Evolutionary conservation across 164 flowering plant genomes (phyloP).

Genomic region (Nymphaea colorata): DNA sequence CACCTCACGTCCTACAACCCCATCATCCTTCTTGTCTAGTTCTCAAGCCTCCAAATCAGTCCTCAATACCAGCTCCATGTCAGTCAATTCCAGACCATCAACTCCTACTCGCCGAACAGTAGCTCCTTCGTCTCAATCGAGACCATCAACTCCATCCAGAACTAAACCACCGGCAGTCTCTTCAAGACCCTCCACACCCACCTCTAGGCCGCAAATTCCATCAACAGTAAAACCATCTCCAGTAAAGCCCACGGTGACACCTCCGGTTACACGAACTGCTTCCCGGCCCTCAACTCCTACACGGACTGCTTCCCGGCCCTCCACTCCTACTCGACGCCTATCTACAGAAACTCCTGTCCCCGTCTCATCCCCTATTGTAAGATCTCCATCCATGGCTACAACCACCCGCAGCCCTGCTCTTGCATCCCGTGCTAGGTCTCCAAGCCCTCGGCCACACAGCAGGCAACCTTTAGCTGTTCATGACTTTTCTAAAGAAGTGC

Average conservation of each 20-base stretch:
- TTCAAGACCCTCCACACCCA: constrained; percentile 82
- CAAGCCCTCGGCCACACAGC: constrained; percentile 49
- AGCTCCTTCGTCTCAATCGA: constrained; percentile 26
- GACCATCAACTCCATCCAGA: constrained; percentile 79
- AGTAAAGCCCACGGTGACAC: not conserved
- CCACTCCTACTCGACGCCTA: not conserved
- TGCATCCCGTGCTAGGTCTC: constrained; percentile 70
- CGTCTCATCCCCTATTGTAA: constrained; percentile 5
- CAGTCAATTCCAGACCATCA: constrained; percentile 81
- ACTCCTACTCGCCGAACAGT: constrained; percentile 56
- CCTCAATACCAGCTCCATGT: constrained; percentile 85
- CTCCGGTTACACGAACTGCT: constrained; percentile 33
- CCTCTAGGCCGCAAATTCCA: constrained; percentile 49
- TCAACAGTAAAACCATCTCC: constrained; percentile 25
- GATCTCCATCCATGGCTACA: constrained; percentile 20
- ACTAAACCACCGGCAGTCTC: constrained; percentile 37
- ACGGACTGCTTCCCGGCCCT: not conserved
- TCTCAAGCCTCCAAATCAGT: constrained; percentile 31
- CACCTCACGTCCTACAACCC: constrained; percentile 68
- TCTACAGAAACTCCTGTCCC: not conserved
- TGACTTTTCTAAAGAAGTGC: constrained; percentile 80
- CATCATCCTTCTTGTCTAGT: constrained; percentile 18
- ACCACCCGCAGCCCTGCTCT: constrained; percentile 44
- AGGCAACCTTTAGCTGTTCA: constrained; percentile 63
- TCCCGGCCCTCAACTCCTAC: constrained; percentile 49